Evolutionary conservation across 148 eudicot species (phyloP).

Genomic region (Camellia lanceoleosa): DNA sequence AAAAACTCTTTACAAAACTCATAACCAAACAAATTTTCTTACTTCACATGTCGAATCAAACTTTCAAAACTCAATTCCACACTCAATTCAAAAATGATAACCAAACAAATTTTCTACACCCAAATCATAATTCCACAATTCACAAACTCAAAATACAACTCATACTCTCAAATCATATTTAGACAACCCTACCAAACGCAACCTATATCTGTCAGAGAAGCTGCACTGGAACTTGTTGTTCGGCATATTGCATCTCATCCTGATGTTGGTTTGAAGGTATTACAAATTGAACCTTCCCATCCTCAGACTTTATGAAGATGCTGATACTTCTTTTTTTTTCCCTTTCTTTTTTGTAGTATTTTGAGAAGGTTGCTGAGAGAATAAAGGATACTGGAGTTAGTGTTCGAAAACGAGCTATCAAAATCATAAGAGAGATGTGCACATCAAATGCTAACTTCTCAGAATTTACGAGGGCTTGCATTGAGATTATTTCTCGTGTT

Average conservation of each 20-base stretch:
- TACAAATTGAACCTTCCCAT: slow-evolving; percentile 14
- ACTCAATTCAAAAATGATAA: no score
- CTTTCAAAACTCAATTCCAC: no score
- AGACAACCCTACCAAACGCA: no score
- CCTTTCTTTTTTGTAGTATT: slow-evolving; percentile 51
- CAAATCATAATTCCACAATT: no score
- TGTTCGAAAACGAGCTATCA: slow-evolving; percentile 94
- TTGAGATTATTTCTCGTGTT: slow-evolving; percentile 87
- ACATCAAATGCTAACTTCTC: slow-evolving; percentile 65
- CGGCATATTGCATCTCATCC: slow-evolving; percentile 97
- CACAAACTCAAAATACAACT: no score
- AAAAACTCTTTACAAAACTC: no score
- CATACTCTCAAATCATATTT: no score
- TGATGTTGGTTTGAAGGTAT: slow-evolving; percentile 92
- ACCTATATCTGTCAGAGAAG: slow-evolving; percentile 91
- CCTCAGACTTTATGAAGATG: not conserved
- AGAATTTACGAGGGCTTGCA: slow-evolving; percentile 75
- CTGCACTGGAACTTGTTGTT: slow-evolving; percentile 97
- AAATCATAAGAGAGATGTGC: slow-evolving; percentile 93
- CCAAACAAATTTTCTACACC: no score
- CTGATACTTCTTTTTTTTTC: not conserved
- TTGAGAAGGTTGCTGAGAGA: slow-evolving; percentile 92
- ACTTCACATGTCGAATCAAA: no score
- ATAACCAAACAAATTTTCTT: no score
- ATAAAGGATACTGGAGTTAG: slow-evolving; percentile 92